Evolutionary conservation across 2,329 filamentous ascomycete genomes (phyloP), one percentile per base, ranked within the genome.

Genomic region (Pyrenophora seminiperda): DNA sequence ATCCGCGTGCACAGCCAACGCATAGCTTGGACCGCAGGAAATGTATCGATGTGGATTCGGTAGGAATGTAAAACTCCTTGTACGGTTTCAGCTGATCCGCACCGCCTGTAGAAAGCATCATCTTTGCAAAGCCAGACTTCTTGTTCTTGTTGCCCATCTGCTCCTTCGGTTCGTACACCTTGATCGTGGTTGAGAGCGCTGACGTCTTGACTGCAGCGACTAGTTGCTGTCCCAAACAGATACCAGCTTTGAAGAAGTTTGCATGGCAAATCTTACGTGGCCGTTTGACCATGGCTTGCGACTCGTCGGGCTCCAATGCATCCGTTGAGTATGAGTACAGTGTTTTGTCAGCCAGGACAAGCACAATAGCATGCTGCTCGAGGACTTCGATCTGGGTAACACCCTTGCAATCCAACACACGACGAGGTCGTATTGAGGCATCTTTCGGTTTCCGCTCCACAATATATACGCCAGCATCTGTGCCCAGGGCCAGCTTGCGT

Each of bases 121-220:
- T 96, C 77, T 95, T 96, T 61, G 90, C 88, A 53, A 99, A 87
- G 14, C 94, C 93, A 66, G 92, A 94, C 71, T 96, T 95, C 78
- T 95, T 97, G 79, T 94, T 95, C 50, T 90, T 90, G 77, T 92
- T 94, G 46, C 89, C 88, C 81, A 96, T 88, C 55, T 91, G 89
- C 70, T 97, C 94, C 76, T 96, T 96, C 1, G 94, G 94, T 76
- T 99, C 93, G 75, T 91, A 97, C n/a, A 97, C 94, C 76, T 97
- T 97, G 79, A 99, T 96, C 2, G 93, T 97, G 11, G 91, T 96
- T 43, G 91, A 96, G 24, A 97, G 79, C 3, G 92, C 90, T 14
- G 89, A 93, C 32, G 91, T 96, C 78, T 96, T 97, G 67, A 97
- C 94, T 62, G 91, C 95, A 76, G 93, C 97, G 22, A 99, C 94